Conservation (phyloP, 257 asterid genomes). For the Forsythia suspensa region DNA sequence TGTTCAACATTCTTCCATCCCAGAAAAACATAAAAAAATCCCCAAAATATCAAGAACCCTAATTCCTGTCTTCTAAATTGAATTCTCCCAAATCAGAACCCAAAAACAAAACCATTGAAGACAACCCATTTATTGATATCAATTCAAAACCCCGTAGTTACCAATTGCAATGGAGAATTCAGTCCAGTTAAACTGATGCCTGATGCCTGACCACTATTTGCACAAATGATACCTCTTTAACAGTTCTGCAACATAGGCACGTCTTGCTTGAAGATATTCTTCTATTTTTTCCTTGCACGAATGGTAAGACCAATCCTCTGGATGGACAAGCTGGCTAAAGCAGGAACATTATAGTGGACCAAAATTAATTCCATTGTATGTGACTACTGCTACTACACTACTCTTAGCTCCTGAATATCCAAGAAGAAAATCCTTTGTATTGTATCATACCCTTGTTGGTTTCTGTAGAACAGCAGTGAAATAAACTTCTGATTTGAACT, state of each 20-base stretch:
- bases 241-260: slow-evolving; percentile 68
- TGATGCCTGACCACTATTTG: background rate
- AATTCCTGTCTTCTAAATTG: too few relatives aligned
- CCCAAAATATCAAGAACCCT: too few relatives aligned
- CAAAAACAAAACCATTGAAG: too few relatives aligned
- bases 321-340: slow-evolving; percentile 84
- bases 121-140: too few relatives aligned
- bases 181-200: too few relatives aligned
- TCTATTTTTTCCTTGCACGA: slow-evolving; percentile 90
- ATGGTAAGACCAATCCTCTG: slow-evolving; percentile 85
- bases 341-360: slow-evolving; percentile 75
- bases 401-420: slow-evolving; percentile 21
- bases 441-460: slow-evolving; percentile 56
- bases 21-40: too few relatives aligned
- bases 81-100: too few relatives aligned
- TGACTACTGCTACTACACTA: slow-evolving; percentile 19
- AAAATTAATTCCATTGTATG: slow-evolving; percentile 19
- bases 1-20: too few relatives aligned
- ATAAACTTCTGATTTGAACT: slow-evolving; percentile 70
- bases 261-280: slow-evolving; percentile 80
- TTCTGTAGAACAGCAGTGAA: slow-evolving; percentile 78
- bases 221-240: slow-evolving; percentile 53
- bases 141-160: too few relatives aligned
- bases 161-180: too few relatives aligned
- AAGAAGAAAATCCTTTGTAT: background rate